Base-by-base conservation (phyloP, 331 rosid species). In the Arachis monticola region DNA sequence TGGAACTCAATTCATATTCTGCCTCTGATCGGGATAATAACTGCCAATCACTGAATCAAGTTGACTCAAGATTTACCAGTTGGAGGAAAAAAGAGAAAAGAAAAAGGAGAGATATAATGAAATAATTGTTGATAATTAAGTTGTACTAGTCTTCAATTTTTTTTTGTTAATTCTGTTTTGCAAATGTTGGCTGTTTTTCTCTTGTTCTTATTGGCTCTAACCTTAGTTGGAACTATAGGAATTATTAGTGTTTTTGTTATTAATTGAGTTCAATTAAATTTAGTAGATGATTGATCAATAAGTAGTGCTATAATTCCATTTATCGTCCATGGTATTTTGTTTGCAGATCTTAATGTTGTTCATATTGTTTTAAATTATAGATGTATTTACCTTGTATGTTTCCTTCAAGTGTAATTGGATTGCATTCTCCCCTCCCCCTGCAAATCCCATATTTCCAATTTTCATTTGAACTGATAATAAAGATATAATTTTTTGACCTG, bases 161-260 rank as follows among this genome's bases (percentile, higher is more conserved):
- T 45, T 70, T 22, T 22, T 22, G 27, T 22, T 22, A 22, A 22
- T 22, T 6, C 58, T 13, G 84, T 52, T 13, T 52, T n/a, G 57
- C 63, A n/a, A 50, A 66, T 56, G 72, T 78, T 85, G 63, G 59
- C 69, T 85, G 81, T 80, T 79, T 70, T 73, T 74, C 40, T 58
- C 10, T 65, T 70, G 79, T 81, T 84, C 72, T 77, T 79, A 80
- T 82, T 72, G 85, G 77, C 70, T 69, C 81, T 83, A 67, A 81
- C 89, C 72, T 82, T 82, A 76, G 88, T 61, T 72, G 73, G 69
- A 65, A 65, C 73, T 78, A 75, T 79, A 88, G 86, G 87, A 80
- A 77, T 69, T 86, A 79, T 88, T 74, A 80, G 77, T 81, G 75
- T 81, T 81, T 47, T 72, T 86, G 70, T 67, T 72, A 74, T 81